Conservation (phyloP, 2,329 filamentous ascomycete genomes). For the Coleophoma cylindrospora region DNA sequence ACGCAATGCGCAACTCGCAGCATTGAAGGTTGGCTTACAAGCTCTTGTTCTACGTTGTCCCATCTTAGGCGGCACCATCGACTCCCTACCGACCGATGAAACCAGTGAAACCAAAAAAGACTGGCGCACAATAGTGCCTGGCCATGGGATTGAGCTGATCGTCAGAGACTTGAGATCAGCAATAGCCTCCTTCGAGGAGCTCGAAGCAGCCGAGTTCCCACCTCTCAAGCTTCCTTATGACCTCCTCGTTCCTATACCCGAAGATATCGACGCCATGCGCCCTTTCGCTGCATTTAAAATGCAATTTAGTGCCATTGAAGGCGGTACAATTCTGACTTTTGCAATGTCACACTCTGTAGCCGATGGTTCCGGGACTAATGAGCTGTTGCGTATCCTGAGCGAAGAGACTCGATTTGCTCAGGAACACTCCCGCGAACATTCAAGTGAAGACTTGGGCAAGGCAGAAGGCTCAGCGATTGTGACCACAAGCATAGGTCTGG, state of each 20-base stretch:
- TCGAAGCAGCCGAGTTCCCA: slow-evolving; percentile 5
- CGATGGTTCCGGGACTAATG: slow-evolving; percentile 7
- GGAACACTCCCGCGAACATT: background rate
- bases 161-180: slow-evolving; percentile 4
- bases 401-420: slow-evolving; percentile 7
- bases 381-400: slow-evolving; percentile 6
- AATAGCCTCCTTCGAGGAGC: slow-evolving; percentile 6
- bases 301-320: slow-evolving; percentile 8
- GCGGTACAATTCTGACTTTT: slow-evolving; percentile 8
- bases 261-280: slow-evolving; percentile 1
- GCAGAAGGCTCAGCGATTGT: background rate
- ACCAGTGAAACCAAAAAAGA: background rate
- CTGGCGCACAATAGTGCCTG: slow-evolving; percentile 8
- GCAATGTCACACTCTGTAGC: slow-evolving; percentile 7
- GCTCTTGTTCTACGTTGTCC: slow-evolving; percentile 9
- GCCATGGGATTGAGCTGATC: slow-evolving; percentile 7
- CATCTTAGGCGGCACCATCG: slow-evolving; percentile 7
- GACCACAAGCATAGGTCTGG: background rate
- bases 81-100: background rate
- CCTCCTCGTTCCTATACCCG: slow-evolving; percentile 6
- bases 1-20: slow-evolving; percentile 7
- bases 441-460: background rate
- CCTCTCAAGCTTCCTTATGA: slow-evolving; percentile 3
- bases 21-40: slow-evolving; percentile 8
- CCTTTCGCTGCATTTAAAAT: slow-evolving; percentile 9